Base-by-base conservation (phyloP, 2,329 filamentous ascomycete genomes). In the Madurella mycetomatis region DNA sequence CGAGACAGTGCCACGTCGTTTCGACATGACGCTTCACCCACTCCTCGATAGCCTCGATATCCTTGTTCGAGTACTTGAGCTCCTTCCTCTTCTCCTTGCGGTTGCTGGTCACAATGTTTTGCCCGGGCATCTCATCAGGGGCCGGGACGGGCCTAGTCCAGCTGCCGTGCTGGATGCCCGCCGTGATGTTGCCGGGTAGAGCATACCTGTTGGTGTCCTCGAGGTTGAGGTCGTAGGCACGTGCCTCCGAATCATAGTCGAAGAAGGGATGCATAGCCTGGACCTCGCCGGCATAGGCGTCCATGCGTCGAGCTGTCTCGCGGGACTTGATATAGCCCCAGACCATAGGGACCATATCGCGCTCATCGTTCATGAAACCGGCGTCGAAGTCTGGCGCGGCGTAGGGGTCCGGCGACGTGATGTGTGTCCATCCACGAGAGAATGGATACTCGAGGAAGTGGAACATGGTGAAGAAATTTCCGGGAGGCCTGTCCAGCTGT, bases 381-480 rank as follows among this genome's bases (percentile, higher is more conserved):
- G 86, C 81, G 67, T 92, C 88, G 63, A 92, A 91, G 72, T 91
- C 88, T 0, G 87, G 87, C 13, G 76, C 74, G 44, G 85, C 87
- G 65, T 92, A 92, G 15, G 86, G 85, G 62, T 88, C 81, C 2
- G 87, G 73, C n/a, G 81, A 86, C 56, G 76, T 79, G 67, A 90
- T 88, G 70, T 90, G 84, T 2, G 81, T 88, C 49, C 71, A 83
- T 9, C 87, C 87, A 62, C 87, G 83, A 15, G 84, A 87, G 79
- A 89, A 90, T 0, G 86, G 86, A 63, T 88, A 89, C 72, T 88
- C 84, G 62, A 90, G 70, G 80, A 90, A 90, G 69, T 89, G 85
- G 79, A 90, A 90, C 86, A 90, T 90, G 65, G 83, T 87, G 74
- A 90, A 90, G 78, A 89, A 90, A 60, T 90, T 90, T 61, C 87